A percentile compares a stretch with the other conserved stretches of the same genome.
phyloP scores from a whole-genome alignment of 2,329 filamentous ascomycete species.

The Pseudopithomyces chartarum region DNA sequence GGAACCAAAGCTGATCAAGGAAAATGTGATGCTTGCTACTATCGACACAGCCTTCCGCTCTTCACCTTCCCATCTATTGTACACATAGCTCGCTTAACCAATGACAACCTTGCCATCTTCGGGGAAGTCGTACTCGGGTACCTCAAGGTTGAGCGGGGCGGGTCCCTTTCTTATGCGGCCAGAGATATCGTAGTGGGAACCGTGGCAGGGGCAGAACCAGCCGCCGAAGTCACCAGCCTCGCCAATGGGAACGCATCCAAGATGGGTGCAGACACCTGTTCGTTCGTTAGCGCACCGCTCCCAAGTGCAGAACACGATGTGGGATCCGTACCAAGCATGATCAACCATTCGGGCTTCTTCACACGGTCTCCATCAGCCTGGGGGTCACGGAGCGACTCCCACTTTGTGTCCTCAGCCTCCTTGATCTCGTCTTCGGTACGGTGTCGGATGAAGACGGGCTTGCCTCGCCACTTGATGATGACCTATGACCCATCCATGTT shows the following conservation, averaged over 20 bases:
- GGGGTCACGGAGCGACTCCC: slow-evolving; percentile 85
- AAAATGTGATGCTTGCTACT: slow-evolving; percentile 42
- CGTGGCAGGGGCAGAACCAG: slow-evolving; percentile 99
- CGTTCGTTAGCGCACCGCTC: slow-evolving; percentile 29
- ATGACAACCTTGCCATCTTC: slow-evolving; percentile 88
- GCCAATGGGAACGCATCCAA: slow-evolving; percentile 98
- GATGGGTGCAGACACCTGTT: slow-evolving; percentile 94
- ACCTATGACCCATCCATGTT: slow-evolving; percentile 60
- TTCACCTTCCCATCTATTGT: slow-evolving; percentile 22
- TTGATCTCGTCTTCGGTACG: slow-evolving; percentile 91
- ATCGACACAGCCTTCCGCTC: slow-evolving; percentile 34
- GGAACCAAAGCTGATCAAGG: slow-evolving; percentile 26
- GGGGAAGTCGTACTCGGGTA: slow-evolving; percentile 90
- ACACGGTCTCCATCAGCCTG: slow-evolving; percentile 90
- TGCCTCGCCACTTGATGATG: slow-evolving; percentile 99
- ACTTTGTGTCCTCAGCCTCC: slow-evolving; percentile 87
- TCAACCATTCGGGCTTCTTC: slow-evolving; percentile 97
- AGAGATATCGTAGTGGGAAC: slow-evolving; percentile 99
- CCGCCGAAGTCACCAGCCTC: slow-evolving; percentile 97
- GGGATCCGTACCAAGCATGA: slow-evolving; percentile 82
- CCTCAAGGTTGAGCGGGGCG: slow-evolving; percentile 95
- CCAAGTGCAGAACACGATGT: background rate
- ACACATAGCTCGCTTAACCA: slow-evolving; percentile 66
- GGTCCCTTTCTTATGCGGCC: slow-evolving; percentile 97
- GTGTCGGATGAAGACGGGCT: slow-evolving; percentile 99